A percentile compares a stretch with the other conserved stretches of the same genome.
Evolutionary conservation across 2,329 filamentous ascomycete species (phyloP).

Genomic region (Colletotrichum orbiculare): DNA sequence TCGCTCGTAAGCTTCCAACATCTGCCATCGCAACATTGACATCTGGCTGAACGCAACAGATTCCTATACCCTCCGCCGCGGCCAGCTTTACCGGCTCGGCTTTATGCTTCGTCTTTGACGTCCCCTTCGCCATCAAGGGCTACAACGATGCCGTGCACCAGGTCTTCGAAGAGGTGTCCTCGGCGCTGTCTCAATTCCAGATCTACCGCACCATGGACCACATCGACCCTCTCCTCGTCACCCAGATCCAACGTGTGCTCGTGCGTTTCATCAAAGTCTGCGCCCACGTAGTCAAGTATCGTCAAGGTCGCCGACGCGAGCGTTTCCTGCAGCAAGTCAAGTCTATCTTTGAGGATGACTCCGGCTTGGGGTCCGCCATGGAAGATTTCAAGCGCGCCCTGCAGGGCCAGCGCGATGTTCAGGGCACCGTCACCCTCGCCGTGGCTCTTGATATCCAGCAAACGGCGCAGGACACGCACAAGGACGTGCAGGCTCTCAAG

Average conservation of each 20-base stretch:
- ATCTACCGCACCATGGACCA: constrained; percentile 2
- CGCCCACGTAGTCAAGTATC: constrained; percentile 14
- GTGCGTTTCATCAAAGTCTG: constrained; percentile 11
- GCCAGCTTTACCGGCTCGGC: background rate
- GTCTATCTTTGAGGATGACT: background rate
- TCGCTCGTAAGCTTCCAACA: no score
- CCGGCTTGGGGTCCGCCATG: background rate
- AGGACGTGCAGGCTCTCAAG: background rate
- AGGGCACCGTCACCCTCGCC: constrained; percentile 1
- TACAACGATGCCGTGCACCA: background rate
- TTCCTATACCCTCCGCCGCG: background rate
- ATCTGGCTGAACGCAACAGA: background rate
- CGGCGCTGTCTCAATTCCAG: constrained; percentile 9
- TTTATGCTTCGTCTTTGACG: background rate
- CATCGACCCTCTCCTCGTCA: background rate
- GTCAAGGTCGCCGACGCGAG: constrained; percentile 8
- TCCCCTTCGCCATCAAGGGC: background rate
- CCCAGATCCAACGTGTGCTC: constrained; percentile 5
- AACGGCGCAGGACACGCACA: background rate
- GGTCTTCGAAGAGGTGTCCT: constrained; percentile 10
- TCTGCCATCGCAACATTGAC: no score
- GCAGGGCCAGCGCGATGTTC: background rate
- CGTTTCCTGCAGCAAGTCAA: constrained; percentile 1
- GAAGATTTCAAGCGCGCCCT: background rate
- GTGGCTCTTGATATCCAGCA: background rate